phyloP scores from a whole-genome alignment of 164 flowering plant species.

The Vitis vinifera region ASM3070453v1 NC_081814.1:10964501-10965000 shows the following conservation, averaged over 20 bases:
- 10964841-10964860: conserved; percentile 99
- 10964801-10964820: conserved; percentile 94
- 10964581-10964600: conserved; percentile 79
- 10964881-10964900: neutral
- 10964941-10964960: too few species aligned
- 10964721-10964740: neutral
- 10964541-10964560: conserved; percentile 65
- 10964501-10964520: neutral
- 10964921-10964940: too few species aligned
- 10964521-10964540: conserved; percentile 13
- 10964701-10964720: neutral
- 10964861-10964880: conserved; percentile 71
- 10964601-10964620: conserved; percentile 93
- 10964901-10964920: neutral
- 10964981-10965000: too few species aligned
- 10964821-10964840: conserved; percentile 97
- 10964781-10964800: conserved; percentile 97
- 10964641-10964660: neutral
- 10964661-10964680: neutral
- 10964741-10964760: conserved; percentile 55
- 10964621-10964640: conserved; percentile 1
- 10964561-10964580: conserved; percentile 86
- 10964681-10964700: neutral
- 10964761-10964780: conserved; percentile 92
- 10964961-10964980: too few species aligned